These are phyloP conservation scores for Phytopythium ostracodes DNA, from an alignment of 352 stramenopile genomes.

Conservation along the genomic window DNA sequence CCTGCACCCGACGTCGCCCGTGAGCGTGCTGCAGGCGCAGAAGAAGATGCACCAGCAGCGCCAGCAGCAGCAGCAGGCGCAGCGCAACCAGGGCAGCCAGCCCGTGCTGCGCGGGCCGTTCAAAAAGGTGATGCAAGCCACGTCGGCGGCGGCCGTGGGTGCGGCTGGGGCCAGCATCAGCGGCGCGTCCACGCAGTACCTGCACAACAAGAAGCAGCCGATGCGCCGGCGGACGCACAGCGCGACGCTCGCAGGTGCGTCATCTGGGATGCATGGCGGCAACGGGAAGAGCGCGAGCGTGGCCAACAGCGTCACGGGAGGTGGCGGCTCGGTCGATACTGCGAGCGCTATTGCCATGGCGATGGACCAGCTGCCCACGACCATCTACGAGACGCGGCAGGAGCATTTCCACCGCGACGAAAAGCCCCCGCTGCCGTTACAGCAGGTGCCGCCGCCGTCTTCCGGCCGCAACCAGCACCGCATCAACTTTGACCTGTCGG, in stretches of 20 bases:
- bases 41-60: constrained; percentile 41
- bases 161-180: constrained; percentile 10
- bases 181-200: constrained; percentile 25
- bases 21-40: constrained; percentile 36
- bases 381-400: constrained; percentile 42
- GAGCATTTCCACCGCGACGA: constrained; percentile 11
- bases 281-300: constrained; percentile 24
- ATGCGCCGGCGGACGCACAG: constrained; percentile 77
- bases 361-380: constrained; percentile 43
- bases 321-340: background rate
- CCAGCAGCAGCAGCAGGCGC: constrained; percentile 10
- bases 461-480: constrained; percentile 52
- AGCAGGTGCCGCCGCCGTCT: constrained; percentile 22
- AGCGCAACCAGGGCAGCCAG: constrained; percentile 20
- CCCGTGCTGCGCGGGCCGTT: constrained; percentile 32
- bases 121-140: constrained; percentile 32
- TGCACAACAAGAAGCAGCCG: constrained; percentile 60
- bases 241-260: constrained; percentile 30
- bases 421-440: constrained; percentile 3
- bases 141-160: constrained; percentile 11
- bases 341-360: constrained; percentile 2
- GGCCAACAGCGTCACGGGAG: constrained; percentile 19
- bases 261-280: constrained; percentile 1
- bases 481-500: constrained; percentile 41
- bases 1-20: constrained; percentile 51